Conservation (phyloP, 2,329 filamentous ascomycete species). For the Curvularia verruculosa region DNA sequence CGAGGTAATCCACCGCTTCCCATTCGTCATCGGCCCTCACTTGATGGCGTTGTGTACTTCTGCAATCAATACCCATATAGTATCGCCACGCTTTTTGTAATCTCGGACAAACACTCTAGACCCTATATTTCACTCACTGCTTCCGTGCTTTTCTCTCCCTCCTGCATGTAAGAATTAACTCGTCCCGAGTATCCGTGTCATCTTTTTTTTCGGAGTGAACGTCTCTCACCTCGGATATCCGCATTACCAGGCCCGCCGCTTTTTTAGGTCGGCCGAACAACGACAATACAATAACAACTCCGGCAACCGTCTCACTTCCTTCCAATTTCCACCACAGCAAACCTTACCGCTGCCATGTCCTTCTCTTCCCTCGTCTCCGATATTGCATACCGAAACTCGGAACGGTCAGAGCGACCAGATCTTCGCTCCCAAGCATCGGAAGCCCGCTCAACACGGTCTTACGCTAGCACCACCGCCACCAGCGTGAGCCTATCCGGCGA, state of each 20-base stretch:
- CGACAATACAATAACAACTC: not conserved
- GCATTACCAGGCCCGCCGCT: conserved; percentile 16
- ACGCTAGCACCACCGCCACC: conserved; percentile 59
- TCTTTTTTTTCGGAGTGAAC: conserved; percentile 4
- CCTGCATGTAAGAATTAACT: not conserved
- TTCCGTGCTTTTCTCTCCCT: not conserved
- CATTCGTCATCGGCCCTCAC: conserved; percentile 19
- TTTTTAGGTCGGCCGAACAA: conserved; percentile 3
- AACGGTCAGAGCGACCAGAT: conserved; percentile 46
- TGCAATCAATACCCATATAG: conserved; percentile 1
- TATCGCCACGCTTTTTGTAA: conserved; percentile 5
- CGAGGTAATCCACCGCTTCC: conserved; percentile 17
- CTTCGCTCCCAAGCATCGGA: conserved; percentile 55
- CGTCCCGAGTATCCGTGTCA: not conserved
- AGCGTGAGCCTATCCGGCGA: conserved; percentile 60
- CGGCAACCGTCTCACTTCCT: conserved; percentile 7
- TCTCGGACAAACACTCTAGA: not conserved
- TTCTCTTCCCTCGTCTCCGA: conserved; percentile 61
- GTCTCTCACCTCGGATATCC: conserved; percentile 16
- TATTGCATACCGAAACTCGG: conserved; percentile 56
- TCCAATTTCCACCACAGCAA: not conserved
- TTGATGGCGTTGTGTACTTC: conserved; percentile 13
- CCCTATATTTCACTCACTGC: not conserved
- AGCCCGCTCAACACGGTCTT: conserved; percentile 55
- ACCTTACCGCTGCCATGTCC: conserved; percentile 49